Evolutionary conservation across 306 rosid species (phyloP), one percentile per base, ranked within the genome.

Genomic region (Castanea mollissima): DNA sequence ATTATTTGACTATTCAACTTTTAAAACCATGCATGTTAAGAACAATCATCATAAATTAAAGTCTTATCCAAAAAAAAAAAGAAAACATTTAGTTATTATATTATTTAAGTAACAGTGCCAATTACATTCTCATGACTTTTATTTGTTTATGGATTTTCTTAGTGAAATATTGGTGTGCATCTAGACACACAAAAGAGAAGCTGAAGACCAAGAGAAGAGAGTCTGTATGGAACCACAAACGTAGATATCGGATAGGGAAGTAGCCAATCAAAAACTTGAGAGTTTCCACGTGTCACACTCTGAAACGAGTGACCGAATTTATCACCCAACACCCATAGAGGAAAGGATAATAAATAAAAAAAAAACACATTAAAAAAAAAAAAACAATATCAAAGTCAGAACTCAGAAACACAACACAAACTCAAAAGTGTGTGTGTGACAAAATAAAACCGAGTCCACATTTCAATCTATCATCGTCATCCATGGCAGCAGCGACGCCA

Each of bases 201-300:
- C n/a, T 20, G 25, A 54, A 27, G 62, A n/a, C 5, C 38, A 15
- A 55, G 52, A 55, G 4, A 18, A 5, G 23, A 1, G 46, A 4
- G 38, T 6, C 68, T 55, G 38, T 10, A 20, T 44, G 75, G 79
- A 71, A 68, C 80, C 85, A 76, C 80, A 71, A 62, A 52, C 59
- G 83, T 73, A 85, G 94, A 88, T 87, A 85, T 83, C 82, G 83
- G 98, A 95, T 95, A 92, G 94, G 78, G 77, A 88, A 81, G 12
- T 1, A 49, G 0, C 97, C 98, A 90, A 91, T 91, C 7, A 90
- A 21, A 81, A 67, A n/a, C n/a, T 38, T 1, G 23, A 1, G 9
- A 3, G 5, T 0, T 0, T 74, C 92, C 98, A 95, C 89, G 94
- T 91, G 98, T 86, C 92, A 58, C 11, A 0, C 14, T 9, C 29